These are phyloP conservation scores for Fusarium nematophilum DNA, from an alignment of 2,329 filamentous ascomycete species.

Conservation along the genomic window DNA sequence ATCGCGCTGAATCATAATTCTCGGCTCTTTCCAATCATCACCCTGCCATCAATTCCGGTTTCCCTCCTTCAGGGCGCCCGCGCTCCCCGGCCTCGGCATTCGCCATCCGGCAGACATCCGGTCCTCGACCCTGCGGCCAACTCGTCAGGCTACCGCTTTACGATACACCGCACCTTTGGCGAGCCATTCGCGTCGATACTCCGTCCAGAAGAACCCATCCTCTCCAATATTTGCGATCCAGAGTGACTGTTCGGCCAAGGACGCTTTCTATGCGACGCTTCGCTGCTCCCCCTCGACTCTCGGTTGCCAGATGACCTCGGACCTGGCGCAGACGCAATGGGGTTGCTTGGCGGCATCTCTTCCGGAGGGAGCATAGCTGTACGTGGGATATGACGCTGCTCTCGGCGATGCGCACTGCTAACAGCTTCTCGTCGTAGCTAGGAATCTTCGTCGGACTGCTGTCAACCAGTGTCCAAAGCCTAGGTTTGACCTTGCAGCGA, in stretches of 20 bases:
- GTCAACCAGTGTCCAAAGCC: slow-evolving; percentile 93
- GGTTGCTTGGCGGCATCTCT: slow-evolving; percentile 79
- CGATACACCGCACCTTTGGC: slow-evolving; percentile 20
- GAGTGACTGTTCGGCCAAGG: slow-evolving; percentile 6
- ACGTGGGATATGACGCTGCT: slow-evolving; percentile 49
- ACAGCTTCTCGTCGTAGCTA: slow-evolving; percentile 66
- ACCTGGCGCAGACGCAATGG: slow-evolving; percentile 67
- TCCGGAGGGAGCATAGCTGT: slow-evolving; percentile 82
- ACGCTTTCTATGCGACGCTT: slow-evolving; percentile 42
- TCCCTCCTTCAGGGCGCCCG: slow-evolving; percentile 24
- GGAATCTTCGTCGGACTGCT: slow-evolving; percentile 93
- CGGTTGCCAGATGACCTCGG: slow-evolving; percentile 60
- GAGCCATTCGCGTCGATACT: slow-evolving; percentile 28
- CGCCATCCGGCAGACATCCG: slow-evolving; percentile 22
- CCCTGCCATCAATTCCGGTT: slow-evolving; percentile 5
- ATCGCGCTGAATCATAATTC: slow-evolving; percentile 24
- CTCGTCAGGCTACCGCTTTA: slow-evolving; percentile 15
- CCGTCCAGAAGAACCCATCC: slow-evolving; percentile 14
- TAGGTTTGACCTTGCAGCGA: slow-evolving; percentile 94
- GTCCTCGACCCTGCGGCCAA: slow-evolving; percentile 20
- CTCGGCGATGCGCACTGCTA: slow-evolving; percentile 22
- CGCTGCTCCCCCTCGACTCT: slow-evolving; percentile 30
- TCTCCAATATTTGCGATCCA: slow-evolving; percentile 8
- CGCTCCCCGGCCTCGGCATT: no score
- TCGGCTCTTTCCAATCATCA: slow-evolving; percentile 1